phyloP scores from a whole-genome alignment of 2,329 filamentous ascomycete genomes.

The Apiospora kogelbergensis region DNA sequence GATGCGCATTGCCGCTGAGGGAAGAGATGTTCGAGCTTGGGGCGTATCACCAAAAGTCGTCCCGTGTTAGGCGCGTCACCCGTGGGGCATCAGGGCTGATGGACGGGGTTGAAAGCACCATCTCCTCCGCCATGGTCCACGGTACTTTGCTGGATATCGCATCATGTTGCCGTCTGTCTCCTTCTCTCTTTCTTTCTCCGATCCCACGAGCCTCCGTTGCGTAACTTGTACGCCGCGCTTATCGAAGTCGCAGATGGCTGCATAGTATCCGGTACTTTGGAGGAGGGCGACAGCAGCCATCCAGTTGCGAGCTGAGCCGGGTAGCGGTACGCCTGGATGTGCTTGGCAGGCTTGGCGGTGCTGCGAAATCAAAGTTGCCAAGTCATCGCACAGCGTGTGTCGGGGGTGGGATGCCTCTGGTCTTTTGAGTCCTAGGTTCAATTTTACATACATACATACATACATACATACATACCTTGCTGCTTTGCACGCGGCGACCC shows the following conservation, averaged over 20 bases:
- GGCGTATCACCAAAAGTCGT: background rate
- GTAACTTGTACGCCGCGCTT: background rate
- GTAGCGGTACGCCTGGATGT: background rate
- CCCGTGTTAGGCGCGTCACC: background rate
- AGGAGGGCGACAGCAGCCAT: background rate
- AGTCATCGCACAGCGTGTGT: constrained; percentile 15
- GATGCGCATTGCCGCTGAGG: background rate
- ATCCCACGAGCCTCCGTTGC: background rate
- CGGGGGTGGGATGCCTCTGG: background rate
- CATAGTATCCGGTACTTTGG: background rate
- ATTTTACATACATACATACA: background rate
- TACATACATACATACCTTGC: background rate
- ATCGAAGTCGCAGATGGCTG: background rate
- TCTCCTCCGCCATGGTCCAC: background rate
- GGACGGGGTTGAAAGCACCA: background rate
- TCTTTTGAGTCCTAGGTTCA: background rate
- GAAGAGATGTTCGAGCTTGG: background rate
- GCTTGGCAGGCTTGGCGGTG: constrained; percentile 13
- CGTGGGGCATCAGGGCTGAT: constrained; percentile 4
- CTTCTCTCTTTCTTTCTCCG: background rate
- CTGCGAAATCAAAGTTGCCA: constrained; percentile 12
- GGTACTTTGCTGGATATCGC: background rate
- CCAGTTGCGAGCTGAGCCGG: background rate
- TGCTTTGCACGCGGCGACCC: background rate
- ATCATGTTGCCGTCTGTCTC: background rate